phyloP scores from a whole-genome alignment of 2,329 filamentous ascomycete genomes.

The Alternaria sp. region DNA sequence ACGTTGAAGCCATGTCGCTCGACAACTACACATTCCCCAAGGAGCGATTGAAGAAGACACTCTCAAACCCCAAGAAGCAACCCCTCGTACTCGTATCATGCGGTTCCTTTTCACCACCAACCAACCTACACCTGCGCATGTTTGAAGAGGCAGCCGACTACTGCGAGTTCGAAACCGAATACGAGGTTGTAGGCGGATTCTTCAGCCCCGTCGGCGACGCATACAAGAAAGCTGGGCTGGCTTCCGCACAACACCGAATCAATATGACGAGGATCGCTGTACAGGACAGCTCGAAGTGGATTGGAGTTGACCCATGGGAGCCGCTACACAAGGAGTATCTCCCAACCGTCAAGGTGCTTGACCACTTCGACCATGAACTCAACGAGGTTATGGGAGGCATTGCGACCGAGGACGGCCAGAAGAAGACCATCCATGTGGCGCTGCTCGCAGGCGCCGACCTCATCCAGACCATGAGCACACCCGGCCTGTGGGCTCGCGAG shows the following conservation, averaged over 20 bases:
- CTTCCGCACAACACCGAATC: conserved; percentile 75
- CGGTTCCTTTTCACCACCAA: conserved; percentile 76
- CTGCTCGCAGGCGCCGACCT: conserved; percentile 76
- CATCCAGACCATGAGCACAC: conserved; percentile 62
- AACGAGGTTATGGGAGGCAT: conserved; percentile 81
- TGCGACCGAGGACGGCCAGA: conserved; percentile 71
- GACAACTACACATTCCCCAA: conserved; percentile 69
- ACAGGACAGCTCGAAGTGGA: conserved; percentile 65
- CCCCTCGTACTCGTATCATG: conserved; percentile 75
- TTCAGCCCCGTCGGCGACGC: conserved; percentile 79
- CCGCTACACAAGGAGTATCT: conserved; percentile 85
- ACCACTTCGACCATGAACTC: conserved; percentile 91
- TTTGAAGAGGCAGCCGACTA: conserved; percentile 88
- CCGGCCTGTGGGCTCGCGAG: conserved; percentile 77
- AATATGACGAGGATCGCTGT: conserved; percentile 89
- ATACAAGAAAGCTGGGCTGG: conserved; percentile 83
- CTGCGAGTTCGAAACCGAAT: conserved; percentile 73
- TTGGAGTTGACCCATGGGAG: conserved; percentile 65
- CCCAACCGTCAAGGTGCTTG: conserved; percentile 86
- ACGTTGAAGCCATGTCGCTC: conserved; percentile 46
- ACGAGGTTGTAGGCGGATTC: conserved; percentile 87
- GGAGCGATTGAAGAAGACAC: conserved; percentile 65
- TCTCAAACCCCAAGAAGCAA: conserved; percentile 65
- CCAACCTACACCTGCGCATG: conserved; percentile 83
- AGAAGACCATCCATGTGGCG: conserved; percentile 76